phyloP scores from a whole-genome alignment of 2,329 filamentous ascomycete species.

The Mycosphaerella sp. region DNA sequence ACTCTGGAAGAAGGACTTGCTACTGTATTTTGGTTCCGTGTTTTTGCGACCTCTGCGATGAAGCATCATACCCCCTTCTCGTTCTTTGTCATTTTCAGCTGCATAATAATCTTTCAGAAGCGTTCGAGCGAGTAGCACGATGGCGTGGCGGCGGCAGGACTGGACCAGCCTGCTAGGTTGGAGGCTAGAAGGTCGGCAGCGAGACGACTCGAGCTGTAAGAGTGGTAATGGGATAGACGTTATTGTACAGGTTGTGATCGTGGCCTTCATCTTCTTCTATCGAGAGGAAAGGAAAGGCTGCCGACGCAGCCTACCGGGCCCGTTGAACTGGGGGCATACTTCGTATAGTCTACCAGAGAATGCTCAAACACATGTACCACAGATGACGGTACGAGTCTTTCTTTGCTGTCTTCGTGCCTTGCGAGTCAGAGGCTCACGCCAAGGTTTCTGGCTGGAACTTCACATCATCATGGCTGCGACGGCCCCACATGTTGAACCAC shows the following conservation, averaged over 20 bases:
- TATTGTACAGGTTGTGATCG: neutral
- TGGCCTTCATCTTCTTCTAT: neutral
- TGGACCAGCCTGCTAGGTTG: neutral
- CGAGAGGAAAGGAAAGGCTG: too few species aligned
- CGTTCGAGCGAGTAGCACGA: constrained; percentile 14
- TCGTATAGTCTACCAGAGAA: too few species aligned
- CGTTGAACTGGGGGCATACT: too few species aligned
- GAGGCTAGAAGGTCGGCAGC: too few species aligned
- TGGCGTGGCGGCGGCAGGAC: neutral
- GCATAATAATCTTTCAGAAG: constrained; percentile 4
- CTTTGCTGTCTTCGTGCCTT: neutral
- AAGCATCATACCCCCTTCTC: constrained; percentile 23
- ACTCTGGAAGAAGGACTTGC: neutral
- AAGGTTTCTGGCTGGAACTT: constrained; percentile 2
- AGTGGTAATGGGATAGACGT: neutral
- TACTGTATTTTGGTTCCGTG: neutral
- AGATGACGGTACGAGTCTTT: neutral
- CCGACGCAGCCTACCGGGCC: too few species aligned
- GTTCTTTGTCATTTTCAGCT: constrained; percentile 3
- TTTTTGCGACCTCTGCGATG: constrained; percentile 10
- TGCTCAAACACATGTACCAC: neutral
- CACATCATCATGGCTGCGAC: constrained; percentile 1
- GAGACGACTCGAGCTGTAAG: neutral
- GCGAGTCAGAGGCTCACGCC: constrained; percentile 5
- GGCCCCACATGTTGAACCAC: neutral